Evolutionary conservation across 805 yeast genomes (phyloP), one percentile per base, ranked within the genome.

Genomic region (Candida tammaniensis): DNA sequence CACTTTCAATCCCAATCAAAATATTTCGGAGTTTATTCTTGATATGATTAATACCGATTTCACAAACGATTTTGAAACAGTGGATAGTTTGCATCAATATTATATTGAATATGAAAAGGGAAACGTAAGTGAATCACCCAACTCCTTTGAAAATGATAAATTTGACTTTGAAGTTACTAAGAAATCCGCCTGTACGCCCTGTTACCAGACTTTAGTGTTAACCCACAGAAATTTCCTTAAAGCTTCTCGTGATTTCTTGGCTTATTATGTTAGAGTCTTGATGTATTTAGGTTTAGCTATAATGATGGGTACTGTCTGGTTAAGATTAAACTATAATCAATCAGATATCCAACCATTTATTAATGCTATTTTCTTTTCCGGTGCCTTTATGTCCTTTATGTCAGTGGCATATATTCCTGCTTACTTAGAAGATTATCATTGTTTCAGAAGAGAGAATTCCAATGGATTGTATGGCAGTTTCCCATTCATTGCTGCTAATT

Each of bases 361-460:
- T 31, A 54, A 52, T 32, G 68, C 66, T 11, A 56, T 64, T 25
- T 64, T 64, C 49, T 64, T 64, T 44, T 57, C 64, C 12, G 68
- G 68, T n/a, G 70, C 70, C 7, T 64, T 64, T 45, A 64, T 63
- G 68, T 61, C 67, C n/a, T 63, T 63, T 39, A 64, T 64, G 70
- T 51, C 67, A 1, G 70, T 64, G 21, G 70, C 69, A 3, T 62
- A 62, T 38, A 59, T 64, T 33, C 70, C 69, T 10, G 52, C 70
- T 7, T 62, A 51, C 36, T 40, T 64, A 13, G 69, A 62, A 41
- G 69, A 62, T 35, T 54, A 44, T 35, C 36, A 42, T 6, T 35
- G 57, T 11, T 63, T 43, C 42, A 46, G 42, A 25, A 55, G 59
- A 38, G 69, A 64, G 25, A 39, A 51, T n/a, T 35, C 46, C 33